These are phyloP conservation scores for Leccinum barrowsii DNA, from an alignment of 768 basidiomycete species.

Conservation along the genomic window DNA sequence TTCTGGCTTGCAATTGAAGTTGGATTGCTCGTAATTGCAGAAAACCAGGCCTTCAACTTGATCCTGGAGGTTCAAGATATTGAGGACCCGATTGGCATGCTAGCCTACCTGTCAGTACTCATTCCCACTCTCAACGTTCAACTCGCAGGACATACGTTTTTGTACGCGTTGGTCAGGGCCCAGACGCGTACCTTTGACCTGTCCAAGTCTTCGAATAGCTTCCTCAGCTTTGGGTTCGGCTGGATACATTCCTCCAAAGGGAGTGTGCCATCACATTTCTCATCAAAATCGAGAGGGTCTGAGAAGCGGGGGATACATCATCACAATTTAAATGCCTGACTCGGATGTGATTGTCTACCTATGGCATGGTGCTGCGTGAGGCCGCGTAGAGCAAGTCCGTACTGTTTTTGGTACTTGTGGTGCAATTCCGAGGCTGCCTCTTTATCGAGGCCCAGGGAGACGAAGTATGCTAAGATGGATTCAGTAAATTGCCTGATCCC, in stretches of 20 bases:
- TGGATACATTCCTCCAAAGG: constrained; percentile 78
- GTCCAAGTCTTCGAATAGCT: constrained; percentile 77
- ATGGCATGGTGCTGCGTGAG: constrained; percentile 64
- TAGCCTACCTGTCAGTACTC: constrained; percentile 28
- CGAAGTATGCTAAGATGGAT: constrained; percentile 60
- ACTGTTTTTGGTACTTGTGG: constrained; percentile 69
- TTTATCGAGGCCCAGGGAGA: constrained; percentile 61
- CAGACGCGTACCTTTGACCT: constrained; percentile 74
- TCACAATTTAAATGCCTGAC: not conserved
- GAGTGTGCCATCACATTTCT: constrained; percentile 77
- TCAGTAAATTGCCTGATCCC: not conserved
- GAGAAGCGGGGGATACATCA: constrained; percentile 8
- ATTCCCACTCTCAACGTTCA: not conserved
- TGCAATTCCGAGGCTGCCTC: constrained; percentile 70
- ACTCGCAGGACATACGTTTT: constrained; percentile 45
- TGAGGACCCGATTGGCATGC: constrained; percentile 81
- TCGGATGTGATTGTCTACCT: constrained; percentile 49
- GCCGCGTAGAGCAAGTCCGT: constrained; percentile 80
- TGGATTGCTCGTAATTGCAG: constrained; percentile 66
- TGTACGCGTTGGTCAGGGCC: constrained; percentile 85
- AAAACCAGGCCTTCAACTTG: constrained; percentile 71
- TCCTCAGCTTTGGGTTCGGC: constrained; percentile 56
- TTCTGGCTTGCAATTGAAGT: constrained; percentile 83
- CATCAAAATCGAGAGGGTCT: constrained; percentile 85
- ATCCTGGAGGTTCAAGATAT: constrained; percentile 68